Conservation (phyloP, 768 basidiomycete species). For the Phanerodontia chrysosporium region DNA sequence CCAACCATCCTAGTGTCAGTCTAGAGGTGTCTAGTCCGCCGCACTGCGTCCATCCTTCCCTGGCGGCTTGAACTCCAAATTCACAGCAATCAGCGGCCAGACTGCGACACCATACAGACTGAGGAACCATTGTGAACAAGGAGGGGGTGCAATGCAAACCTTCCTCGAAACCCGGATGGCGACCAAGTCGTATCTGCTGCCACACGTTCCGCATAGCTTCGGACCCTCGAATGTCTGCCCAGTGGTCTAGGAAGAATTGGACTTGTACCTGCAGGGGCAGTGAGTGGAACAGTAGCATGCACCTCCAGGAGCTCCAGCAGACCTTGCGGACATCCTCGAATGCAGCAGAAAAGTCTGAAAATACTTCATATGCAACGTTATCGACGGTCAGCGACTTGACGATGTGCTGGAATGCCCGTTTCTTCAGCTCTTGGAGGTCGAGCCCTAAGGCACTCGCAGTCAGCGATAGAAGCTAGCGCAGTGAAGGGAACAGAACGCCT, state of each 20-base stretch:
- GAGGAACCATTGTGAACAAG: too few species aligned
- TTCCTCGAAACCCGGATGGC: conserved; percentile 87
- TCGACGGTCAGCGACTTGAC: conserved; percentile 68
- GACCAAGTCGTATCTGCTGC: conserved; percentile 78
- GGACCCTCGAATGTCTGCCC: conserved; percentile 81
- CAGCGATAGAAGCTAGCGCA: not conserved
- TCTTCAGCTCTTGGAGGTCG: conserved; percentile 66
- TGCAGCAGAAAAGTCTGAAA: conserved; percentile 78
- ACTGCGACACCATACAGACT: too few species aligned
- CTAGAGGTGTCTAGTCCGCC: too few species aligned
- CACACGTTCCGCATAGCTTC: conserved; percentile 79
- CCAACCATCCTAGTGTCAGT: too few species aligned
- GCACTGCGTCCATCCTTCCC: too few species aligned
- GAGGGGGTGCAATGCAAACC: conserved; percentile 38
- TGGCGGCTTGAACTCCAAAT: conserved; percentile 55
- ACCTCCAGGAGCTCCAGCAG: conserved; percentile 1
- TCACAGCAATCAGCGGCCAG: conserved; percentile 61
- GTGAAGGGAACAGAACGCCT: conserved; percentile 22
- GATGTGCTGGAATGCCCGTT: conserved; percentile 75
- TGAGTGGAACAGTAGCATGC: not conserved
- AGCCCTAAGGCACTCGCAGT: conserved; percentile 42
- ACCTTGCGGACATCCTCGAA: conserved; percentile 81
- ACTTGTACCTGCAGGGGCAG: conserved; percentile 50
- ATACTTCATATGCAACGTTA: conserved; percentile 83
- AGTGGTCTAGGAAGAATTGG: conserved; percentile 74